These are phyloP conservation scores for Nevesoporus exiguus DNA, from an alignment of 768 basidiomycete species.

Conservation along the genomic window DNA sequence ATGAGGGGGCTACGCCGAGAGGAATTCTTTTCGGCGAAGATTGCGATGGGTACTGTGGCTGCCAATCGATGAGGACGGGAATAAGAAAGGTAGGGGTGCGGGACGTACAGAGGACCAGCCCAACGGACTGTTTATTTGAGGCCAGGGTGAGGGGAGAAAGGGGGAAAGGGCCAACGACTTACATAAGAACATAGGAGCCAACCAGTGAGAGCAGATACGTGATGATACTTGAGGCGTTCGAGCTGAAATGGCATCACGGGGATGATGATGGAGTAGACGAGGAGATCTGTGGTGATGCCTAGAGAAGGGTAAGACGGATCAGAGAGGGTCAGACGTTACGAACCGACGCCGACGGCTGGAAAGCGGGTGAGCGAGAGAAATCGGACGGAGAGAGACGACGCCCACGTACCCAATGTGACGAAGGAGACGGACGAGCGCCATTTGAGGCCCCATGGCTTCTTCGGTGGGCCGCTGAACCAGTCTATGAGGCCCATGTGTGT, in stretches of 20 bases:
- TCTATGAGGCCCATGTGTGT: constrained; percentile 9
- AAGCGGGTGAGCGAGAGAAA: background rate
- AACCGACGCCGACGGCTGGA: constrained; percentile 49
- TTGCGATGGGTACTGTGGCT: constrained; percentile 59
- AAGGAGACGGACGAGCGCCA: constrained; percentile 62
- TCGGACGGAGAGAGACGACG: too few relatives aligned
- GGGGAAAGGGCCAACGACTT: constrained; percentile 8
- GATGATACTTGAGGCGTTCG: constrained; percentile 42
- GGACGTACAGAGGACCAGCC: constrained; percentile 49
- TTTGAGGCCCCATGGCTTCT: constrained; percentile 42
- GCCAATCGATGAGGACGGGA: constrained; percentile 1
- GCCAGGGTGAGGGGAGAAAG: constrained; percentile 1
- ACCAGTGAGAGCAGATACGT: constrained; percentile 50
- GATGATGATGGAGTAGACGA: constrained; percentile 61
- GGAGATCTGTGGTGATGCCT: constrained; percentile 47
- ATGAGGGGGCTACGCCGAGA: constrained; percentile 48
- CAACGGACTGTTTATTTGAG: constrained; percentile 43
- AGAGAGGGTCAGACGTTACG: constrained; percentile 9
- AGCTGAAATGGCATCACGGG: constrained; percentile 65
- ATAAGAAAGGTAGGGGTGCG: background rate
- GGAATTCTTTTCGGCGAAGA: constrained; percentile 49
- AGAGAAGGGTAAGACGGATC: background rate
- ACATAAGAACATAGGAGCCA: constrained; percentile 64
- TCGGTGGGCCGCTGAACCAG: background rate
- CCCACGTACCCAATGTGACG: constrained; percentile 41